phyloP scores from a whole-genome alignment of 768 basidiomycete genomes.

The Podaxis pistillaris region DNA sequence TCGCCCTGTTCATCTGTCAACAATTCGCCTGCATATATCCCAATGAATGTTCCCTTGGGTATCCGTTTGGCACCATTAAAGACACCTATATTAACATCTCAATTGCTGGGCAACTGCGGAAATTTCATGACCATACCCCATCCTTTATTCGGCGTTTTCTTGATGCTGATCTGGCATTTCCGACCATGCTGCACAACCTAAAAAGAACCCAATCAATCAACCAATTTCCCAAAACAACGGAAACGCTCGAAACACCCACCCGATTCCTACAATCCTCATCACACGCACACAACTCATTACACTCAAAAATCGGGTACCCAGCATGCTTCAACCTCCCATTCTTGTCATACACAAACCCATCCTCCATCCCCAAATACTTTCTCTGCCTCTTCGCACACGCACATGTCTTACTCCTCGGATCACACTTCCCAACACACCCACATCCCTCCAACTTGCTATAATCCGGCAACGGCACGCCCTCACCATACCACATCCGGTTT shows the following conservation, averaged over 20 bases:
- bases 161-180: slow-evolving; percentile 57
- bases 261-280: slow-evolving; percentile 80
- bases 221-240: not conserved
- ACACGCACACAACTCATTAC: slow-evolving; percentile 80
- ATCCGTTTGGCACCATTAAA: slow-evolving; percentile 68
- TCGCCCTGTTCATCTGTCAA: slow-evolving; percentile 69
- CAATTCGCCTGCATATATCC: slow-evolving; percentile 84
- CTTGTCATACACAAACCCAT: slow-evolving; percentile 70
- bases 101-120: not conserved
- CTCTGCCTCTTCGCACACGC: slow-evolving; percentile 63
- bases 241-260: slow-evolving; percentile 40
- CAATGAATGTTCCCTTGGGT: slow-evolving; percentile 67
- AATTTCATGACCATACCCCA: slow-evolving; percentile 61
- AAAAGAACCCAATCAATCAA: not conserved
- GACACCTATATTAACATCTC: slow-evolving; percentile 48
- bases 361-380: slow-evolving; percentile 30
- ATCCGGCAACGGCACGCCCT: slow-evolving; percentile 68
- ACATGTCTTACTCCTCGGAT: slow-evolving; percentile 73
- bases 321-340: slow-evolving; percentile 49
- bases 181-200: slow-evolving; percentile 87
- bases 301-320: slow-evolving; percentile 78
- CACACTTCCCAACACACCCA: slow-evolving; percentile 71
- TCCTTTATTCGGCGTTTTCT: slow-evolving; percentile 74
- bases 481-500: slow-evolving; percentile 75
- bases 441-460: slow-evolving; percentile 60